A percentile compares a stretch with the other conserved stretches of the same genome.
These are phyloP conservation scores for Exophiala sp. DNA, from an alignment of 2,329 filamentous ascomycete species.

Conservation along the genomic window DNA sequence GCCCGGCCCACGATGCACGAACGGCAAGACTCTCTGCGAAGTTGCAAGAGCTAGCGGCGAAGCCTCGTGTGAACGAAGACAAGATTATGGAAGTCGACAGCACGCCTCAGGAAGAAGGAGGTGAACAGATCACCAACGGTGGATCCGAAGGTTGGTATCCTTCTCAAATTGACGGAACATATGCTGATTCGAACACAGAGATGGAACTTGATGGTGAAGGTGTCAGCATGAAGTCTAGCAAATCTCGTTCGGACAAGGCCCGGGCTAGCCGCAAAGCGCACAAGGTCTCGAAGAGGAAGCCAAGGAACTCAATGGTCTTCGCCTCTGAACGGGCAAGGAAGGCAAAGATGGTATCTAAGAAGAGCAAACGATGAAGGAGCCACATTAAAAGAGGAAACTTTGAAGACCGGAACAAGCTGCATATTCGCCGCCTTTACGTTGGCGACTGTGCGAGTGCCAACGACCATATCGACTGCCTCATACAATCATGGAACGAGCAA, in stretches of 20 bases:
- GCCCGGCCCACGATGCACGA: constrained; percentile 73
- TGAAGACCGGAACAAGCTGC: no score
- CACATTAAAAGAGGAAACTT: not conserved
- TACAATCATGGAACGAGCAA: no score
- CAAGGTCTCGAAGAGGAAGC: constrained; percentile 24
- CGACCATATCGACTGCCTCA: no score
- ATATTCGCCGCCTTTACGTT: no score
- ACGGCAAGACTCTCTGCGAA: constrained; percentile 82
- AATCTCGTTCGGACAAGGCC: constrained; percentile 10
- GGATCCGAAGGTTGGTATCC: constrained; percentile 5
- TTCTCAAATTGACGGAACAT: not conserved
- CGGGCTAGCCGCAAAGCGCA: constrained; percentile 12
- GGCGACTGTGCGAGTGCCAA: no score
- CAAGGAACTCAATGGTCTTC: constrained; percentile 25
- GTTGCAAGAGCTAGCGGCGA: constrained; percentile 72
- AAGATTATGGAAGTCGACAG: constrained; percentile 44
- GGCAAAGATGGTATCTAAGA: constrained; percentile 13
- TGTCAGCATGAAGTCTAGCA: constrained; percentile 11
- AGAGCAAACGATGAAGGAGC: constrained; percentile 17
- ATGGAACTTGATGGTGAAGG: constrained; percentile 24
- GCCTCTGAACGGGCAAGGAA: constrained; percentile 21
- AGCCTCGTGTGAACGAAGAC: constrained; percentile 60
- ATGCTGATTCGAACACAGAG: constrained; percentile 8
- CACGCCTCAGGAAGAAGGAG: constrained; percentile 36
- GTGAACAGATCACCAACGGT: constrained; percentile 46